phyloP scores from a whole-genome alignment of 805 yeast species.

The Candida tallmaniae region DNA sequence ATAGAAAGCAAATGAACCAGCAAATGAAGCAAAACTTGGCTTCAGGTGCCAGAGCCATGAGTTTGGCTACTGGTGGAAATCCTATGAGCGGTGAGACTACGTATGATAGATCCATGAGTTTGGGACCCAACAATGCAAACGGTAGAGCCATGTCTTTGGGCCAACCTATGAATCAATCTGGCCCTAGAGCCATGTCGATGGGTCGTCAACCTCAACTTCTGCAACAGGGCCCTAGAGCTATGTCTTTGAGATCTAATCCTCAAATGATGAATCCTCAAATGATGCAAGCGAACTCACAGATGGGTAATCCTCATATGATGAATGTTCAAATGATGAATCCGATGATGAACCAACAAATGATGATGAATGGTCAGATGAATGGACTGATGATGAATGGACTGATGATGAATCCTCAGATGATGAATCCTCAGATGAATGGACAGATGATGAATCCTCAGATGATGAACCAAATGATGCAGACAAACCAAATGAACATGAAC shows the following conservation, averaged over 20 bases:
- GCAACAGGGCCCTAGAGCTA: slow-evolving; percentile 4
- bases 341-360: slow-evolving; percentile 5
- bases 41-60: slow-evolving; percentile 43
- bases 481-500: slow-evolving; percentile 1
- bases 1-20: slow-evolving; percentile 65
- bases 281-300: slow-evolving; percentile 4
- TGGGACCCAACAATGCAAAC: slow-evolving; percentile 9
- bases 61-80: slow-evolving; percentile 32
- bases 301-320: slow-evolving; percentile 1
- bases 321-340: slow-evolving; percentile 2
- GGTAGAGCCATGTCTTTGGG: slow-evolving; percentile 15
- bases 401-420: slow-evolving; percentile 5
- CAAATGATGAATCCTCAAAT: slow-evolving; percentile 1
- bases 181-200: slow-evolving; percentile 13
- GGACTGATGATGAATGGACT: slow-evolving; percentile 3
- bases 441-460: slow-evolving; percentile 2
- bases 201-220: slow-evolving; percentile 3
- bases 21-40: slow-evolving; percentile 56
- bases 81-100: slow-evolving; percentile 26
- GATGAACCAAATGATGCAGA: slow-evolving; percentile 3
- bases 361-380: slow-evolving; percentile 7
- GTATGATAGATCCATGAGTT: slow-evolving; percentile 22
- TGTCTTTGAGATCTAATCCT: slow-evolving; percentile 3
- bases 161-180: slow-evolving; percentile 8
- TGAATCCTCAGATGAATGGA: slow-evolving; percentile 1